phyloP scores from a whole-genome alignment of 257 asterid species.

The Capsicum baccatum region DNA sequence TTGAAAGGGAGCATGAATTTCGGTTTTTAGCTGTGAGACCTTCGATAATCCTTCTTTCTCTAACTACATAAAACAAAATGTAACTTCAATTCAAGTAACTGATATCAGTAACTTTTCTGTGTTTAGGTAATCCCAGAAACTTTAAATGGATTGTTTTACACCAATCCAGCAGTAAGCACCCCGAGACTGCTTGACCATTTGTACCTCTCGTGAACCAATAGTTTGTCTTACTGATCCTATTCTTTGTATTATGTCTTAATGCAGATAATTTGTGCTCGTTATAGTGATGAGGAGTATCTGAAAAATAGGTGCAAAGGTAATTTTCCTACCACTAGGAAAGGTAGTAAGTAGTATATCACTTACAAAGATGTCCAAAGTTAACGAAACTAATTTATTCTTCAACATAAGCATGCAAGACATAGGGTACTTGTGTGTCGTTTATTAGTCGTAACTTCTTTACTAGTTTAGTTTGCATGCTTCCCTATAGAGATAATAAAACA shows the following conservation, averaged over 20 bases:
- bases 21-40: conserved; percentile 89
- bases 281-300: conserved; percentile 84
- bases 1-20: conserved; percentile 97
- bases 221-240: background rate
- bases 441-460: too few species aligned
- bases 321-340: conserved; percentile 27
- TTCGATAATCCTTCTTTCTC: conserved; percentile 13
- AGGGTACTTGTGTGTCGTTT: too few species aligned
- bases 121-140: conserved; percentile 85
- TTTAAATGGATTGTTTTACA: conserved; percentile 73
- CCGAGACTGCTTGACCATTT: background rate
- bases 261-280: conserved; percentile 82
- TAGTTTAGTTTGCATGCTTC: too few species aligned
- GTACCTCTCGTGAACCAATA: conserved; percentile 10
- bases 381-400: too few species aligned
- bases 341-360: background rate
- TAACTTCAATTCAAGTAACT: background rate
- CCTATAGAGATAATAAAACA: too few species aligned
- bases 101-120: background rate
- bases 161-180: conserved; percentile 69
- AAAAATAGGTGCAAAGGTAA: conserved; percentile 81
- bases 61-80: background rate
- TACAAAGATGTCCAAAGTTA: too few species aligned
- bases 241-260: conserved; percentile 26
- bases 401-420: too few species aligned